phyloP scores from a whole-genome alignment of 2,329 filamentous ascomycete species.

The Tricladium varicosporioides region DNA sequence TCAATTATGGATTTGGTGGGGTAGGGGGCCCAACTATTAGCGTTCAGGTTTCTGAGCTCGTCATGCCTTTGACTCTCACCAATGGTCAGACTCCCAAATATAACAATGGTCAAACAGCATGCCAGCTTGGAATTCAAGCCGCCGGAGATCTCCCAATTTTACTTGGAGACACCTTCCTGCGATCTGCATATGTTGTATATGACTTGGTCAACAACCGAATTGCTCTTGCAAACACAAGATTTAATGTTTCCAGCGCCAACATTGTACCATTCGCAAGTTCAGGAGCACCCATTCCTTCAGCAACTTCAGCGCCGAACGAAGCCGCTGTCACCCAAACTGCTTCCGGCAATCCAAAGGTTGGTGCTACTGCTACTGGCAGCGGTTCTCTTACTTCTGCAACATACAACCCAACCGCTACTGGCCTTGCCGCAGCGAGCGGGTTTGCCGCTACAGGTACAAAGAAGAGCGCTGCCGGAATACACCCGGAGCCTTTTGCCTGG shows the following conservation, averaged over 20 bases:
- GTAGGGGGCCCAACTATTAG: conserved; percentile 42
- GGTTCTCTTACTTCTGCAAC: conserved; percentile 19
- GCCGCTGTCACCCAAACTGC: conserved; percentile 30
- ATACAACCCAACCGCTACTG: conserved; percentile 27
- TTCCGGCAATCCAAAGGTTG: conserved; percentile 25
- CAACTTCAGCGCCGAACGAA: conserved; percentile 23
- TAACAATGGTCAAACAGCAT: conserved; percentile 37
- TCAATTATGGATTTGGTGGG: conserved; percentile 50
- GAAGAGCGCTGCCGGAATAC: conserved; percentile 26
- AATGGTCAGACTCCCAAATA: conserved; percentile 34
- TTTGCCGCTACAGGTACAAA: conserved; percentile 24
- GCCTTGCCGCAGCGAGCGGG: conserved; percentile 28
- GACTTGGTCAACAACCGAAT: conserved; percentile 51
- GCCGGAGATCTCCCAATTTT: conserved; percentile 31
- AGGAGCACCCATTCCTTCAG: conserved; percentile 30
- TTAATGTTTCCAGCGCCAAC: conserved; percentile 38
- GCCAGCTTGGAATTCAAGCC: conserved; percentile 53
- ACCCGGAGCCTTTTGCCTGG: conserved; percentile 30
- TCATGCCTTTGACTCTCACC: conserved; percentile 34
- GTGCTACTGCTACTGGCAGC: conserved; percentile 16
- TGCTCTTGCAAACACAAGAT: conserved; percentile 48
- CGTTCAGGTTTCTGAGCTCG: conserved; percentile 46
- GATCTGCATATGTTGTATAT: conserved; percentile 54
- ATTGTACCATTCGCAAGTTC: conserved; percentile 30
- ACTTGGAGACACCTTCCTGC: conserved; percentile 53